Percentiles rank a stretch among this genome's conserved stretches.
These are phyloP conservation scores for Sporobolomyces roseus DNA, from an alignment of 768 basidiomycete species.

Conservation along the genomic window DNA sequence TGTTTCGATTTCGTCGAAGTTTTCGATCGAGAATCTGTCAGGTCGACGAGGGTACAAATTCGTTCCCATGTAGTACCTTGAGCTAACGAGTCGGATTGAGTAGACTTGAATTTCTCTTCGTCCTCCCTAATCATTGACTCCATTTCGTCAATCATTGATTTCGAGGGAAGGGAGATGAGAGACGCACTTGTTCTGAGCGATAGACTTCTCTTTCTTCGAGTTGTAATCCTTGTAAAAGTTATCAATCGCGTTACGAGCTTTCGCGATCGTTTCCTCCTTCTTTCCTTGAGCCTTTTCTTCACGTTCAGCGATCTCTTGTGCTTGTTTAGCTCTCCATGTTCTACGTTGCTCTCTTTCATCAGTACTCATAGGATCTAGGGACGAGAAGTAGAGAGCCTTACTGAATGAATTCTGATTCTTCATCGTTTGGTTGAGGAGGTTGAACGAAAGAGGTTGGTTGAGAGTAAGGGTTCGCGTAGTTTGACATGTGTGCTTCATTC, in stretches of 20 bases:
- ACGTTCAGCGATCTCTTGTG: slow-evolving; percentile 72
- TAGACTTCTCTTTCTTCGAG: slow-evolving; percentile 79
- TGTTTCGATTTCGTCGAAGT: slow-evolving; percentile 84
- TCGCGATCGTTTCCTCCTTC: slow-evolving; percentile 74
- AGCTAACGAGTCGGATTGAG: slow-evolving; percentile 70
- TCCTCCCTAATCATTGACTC: slow-evolving; percentile 60
- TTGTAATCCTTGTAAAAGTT: slow-evolving; percentile 86
- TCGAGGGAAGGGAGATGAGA: neutral
- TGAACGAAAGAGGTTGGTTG: slow-evolving; percentile 19
- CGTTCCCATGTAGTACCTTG: slow-evolving; percentile 94
- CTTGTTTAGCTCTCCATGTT: slow-evolving; percentile 82
- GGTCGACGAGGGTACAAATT: slow-evolving; percentile 75
- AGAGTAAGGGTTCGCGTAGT: slow-evolving; percentile 29
- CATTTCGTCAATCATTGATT: neutral
- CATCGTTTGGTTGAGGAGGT: slow-evolving; percentile 54
- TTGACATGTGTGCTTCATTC: slow-evolving; percentile 12
- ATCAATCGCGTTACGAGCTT: slow-evolving; percentile 81
- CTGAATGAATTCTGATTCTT: slow-evolving; percentile 84
- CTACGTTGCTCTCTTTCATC: slow-evolving; percentile 52
- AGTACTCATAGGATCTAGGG: neutral
- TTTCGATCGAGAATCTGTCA: slow-evolving; percentile 97
- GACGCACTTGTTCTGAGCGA: slow-evolving; percentile 90
- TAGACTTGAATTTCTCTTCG: slow-evolving; percentile 72
- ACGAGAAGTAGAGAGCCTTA: slow-evolving; percentile 45
- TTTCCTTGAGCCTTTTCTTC: slow-evolving; percentile 73